Evolutionary conservation across 768 basidiomycete genomes (phyloP).

Genomic region (Leccinum incarnatum): DNA sequence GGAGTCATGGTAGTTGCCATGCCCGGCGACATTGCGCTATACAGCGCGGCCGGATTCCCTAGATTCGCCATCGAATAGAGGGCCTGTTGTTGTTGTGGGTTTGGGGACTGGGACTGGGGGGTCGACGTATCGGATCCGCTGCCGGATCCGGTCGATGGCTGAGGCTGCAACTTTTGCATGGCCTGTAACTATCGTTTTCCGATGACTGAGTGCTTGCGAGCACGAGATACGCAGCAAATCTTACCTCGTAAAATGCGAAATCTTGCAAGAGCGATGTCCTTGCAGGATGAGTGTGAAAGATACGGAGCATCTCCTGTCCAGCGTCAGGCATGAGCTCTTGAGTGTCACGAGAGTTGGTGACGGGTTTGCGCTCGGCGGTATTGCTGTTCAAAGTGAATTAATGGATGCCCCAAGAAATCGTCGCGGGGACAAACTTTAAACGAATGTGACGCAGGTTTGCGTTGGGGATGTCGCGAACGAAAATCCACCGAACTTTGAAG

Average conservation of each 20-base stretch:
- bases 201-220: constrained; percentile 7
- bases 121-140: constrained; percentile 28
- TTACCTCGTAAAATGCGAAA: constrained; percentile 87
- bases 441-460: constrained; percentile 87
- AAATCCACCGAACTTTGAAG: constrained; percentile 97
- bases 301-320: constrained; percentile 93
- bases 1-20: constrained; percentile 32
- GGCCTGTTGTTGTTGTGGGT: constrained; percentile 45
- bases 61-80: constrained; percentile 43
- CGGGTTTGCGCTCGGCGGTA: constrained; percentile 96
- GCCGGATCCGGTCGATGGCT: constrained; percentile 28
- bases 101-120: constrained; percentile 40
- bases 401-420: constrained; percentile 5
- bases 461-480: constrained; percentile 93
- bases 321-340: constrained; percentile 96
- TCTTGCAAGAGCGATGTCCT: constrained; percentile 93
- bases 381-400: constrained; percentile 54
- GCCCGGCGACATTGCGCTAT: constrained; percentile 30
- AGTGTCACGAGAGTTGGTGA: constrained; percentile 97
- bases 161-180: constrained; percentile 63
- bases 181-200: constrained; percentile 62
- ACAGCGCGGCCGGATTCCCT: constrained; percentile 45
- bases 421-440: constrained; percentile 52
- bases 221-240: constrained; percentile 21
- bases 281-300: constrained; percentile 91